These are phyloP conservation scores for Eimeria praecox DNA, from an alignment of 169 alveolate species.

Conservation along the genomic window DNA sequence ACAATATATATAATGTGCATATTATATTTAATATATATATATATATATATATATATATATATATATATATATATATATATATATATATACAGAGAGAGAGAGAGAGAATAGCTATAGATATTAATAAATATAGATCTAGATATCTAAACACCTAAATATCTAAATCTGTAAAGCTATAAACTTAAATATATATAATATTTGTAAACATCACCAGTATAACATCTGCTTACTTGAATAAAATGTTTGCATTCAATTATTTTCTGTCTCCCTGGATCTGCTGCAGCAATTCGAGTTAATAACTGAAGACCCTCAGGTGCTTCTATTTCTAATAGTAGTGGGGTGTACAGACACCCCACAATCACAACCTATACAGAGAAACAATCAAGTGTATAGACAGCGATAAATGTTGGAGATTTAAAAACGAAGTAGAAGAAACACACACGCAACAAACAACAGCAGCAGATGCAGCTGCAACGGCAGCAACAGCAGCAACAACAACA, in stretches of 20 bases:
- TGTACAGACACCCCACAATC: slow-evolving; percentile 18
- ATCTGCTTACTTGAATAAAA: background rate
- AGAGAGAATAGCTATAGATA: too few relatives aligned
- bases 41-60: too few relatives aligned
- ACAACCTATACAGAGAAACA: background rate
- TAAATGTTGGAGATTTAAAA: too few relatives aligned
- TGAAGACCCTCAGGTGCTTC: background rate
- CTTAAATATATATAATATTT: background rate
- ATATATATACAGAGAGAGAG: too few relatives aligned
- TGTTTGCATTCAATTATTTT: background rate
- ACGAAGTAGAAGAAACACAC: background rate
- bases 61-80: too few relatives aligned
- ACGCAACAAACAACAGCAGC: background rate
- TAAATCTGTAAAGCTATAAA: background rate
- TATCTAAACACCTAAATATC: background rate
- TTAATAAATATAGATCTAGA: too few relatives aligned
- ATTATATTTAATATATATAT: too few relatives aligned
- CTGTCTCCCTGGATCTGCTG: background rate
- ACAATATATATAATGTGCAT: too few relatives aligned
- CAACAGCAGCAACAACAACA: background rate
- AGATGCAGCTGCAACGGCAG: background rate
- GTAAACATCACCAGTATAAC: background rate
- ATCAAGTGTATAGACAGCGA: too few relatives aligned
- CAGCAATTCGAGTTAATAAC: background rate
- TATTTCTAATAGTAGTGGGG: background rate